Evolutionary conservation across 306 rosid species (phyloP).

Genomic region (Pueraria montana): DNA sequence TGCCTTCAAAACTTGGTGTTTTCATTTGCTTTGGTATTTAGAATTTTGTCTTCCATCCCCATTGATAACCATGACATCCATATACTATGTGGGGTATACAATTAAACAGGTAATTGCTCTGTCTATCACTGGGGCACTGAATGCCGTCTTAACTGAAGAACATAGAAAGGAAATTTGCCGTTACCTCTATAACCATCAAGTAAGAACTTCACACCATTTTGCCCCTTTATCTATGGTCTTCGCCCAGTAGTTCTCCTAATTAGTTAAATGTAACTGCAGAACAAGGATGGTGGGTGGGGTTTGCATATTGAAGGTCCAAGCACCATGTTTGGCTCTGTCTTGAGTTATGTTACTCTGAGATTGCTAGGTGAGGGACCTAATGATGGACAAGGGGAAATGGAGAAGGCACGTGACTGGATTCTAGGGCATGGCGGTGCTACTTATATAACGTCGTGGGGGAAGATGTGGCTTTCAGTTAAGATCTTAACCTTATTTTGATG

Average conservation of each 20-base stretch:
- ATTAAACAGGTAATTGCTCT: constrained; percentile 69
- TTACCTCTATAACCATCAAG: constrained; percentile 92
- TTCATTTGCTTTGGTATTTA: constrained; percentile 29
- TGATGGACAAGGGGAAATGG: constrained; percentile 77
- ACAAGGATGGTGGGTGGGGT: constrained; percentile 98
- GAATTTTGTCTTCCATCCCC: background rate
- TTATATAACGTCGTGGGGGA: constrained; percentile 86
- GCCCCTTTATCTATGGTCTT: constrained; percentile 22
- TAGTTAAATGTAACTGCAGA: constrained; percentile 60
- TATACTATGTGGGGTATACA: constrained; percentile 25
- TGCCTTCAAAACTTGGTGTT: background rate
- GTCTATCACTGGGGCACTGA: constrained; percentile 78
- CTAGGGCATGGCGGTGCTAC: constrained; percentile 87
- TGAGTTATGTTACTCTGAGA: constrained; percentile 71
- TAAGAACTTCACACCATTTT: constrained; percentile 42
- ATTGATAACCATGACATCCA: constrained; percentile 7
- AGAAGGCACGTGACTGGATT: constrained; percentile 78
- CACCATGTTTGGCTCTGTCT: constrained; percentile 90
- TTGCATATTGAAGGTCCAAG: constrained; percentile 91
- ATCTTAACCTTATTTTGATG: constrained; percentile 44
- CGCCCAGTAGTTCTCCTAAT: constrained; percentile 16
- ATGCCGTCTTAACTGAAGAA: constrained; percentile 76
- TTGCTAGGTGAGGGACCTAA: constrained; percentile 88
- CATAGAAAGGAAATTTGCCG: constrained; percentile 85
- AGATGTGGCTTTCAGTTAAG: constrained; percentile 96